Evolutionary conservation across 2,329 filamentous ascomycete species (phyloP), one percentile per base, ranked within the genome.

Genomic region (Gaeumannomyces tritici): DNA sequence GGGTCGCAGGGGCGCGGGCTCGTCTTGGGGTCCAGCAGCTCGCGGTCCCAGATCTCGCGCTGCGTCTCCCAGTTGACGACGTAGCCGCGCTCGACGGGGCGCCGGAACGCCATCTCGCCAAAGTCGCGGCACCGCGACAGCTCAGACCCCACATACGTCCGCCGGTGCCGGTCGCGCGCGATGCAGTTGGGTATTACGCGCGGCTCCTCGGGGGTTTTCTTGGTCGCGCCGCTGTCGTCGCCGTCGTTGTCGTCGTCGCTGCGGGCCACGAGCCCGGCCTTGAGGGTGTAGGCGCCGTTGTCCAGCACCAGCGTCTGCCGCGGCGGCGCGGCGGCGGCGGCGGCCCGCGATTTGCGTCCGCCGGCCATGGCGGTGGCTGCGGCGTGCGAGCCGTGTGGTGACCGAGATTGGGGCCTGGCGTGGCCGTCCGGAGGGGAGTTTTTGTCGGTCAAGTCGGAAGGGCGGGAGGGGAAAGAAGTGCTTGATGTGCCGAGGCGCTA

Each of bases 51-150:
- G 61, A 99, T 91, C 70, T 95, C 93, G 75, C 91, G 93, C 77
- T 99, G 86, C 0, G 89, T 88, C 74, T 99, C 95, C 95, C 95
- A 99, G 71, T 93, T 97, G 65, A 98, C 93, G 60, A 98, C 81
- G 71, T 90, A 98, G 9, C 95, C 95, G 74, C 93, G 96, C 74
- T 99, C 95, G 1, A 98, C 90, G 0, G 95, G 95, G 0, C 93
- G 82, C 1, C 93, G 85, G 70, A 97, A 96, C 11, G 85, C 83
- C 51, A 96, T 85, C 73, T 97, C 93, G 66, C 92, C 91, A 77
- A 91, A 96, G 71, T 99, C 93, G 66, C 83, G 87, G 74, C 93
- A 96, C 63, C 85, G 82, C 11, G 87, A 84, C 1, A 97, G 78
- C 67, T 96, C 89, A 0, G 89, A 86, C 18, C 85, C 93, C 64